Evolutionary conservation across 2,329 filamentous ascomycete genomes (phyloP).

Genomic region (Colletotrichum salicis): DNA sequence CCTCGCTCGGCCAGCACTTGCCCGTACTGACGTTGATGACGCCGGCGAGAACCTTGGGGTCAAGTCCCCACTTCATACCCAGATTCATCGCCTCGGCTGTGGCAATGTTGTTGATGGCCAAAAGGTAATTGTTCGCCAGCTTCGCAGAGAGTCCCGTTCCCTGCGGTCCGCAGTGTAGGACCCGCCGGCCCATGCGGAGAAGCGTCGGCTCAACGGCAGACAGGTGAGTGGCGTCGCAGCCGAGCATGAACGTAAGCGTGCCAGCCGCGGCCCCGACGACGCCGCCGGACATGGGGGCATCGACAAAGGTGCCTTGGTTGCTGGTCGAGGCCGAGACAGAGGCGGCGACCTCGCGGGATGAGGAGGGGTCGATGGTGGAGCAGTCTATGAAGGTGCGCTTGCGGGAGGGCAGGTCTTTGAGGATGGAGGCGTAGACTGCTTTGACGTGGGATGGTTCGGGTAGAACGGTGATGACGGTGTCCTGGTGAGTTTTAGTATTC

Average conservation of each 20-base stretch:
- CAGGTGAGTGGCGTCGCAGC: conserved; percentile 70
- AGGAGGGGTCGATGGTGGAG: conserved; percentile 93
- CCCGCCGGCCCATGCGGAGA: conserved; percentile 84
- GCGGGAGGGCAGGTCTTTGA: conserved; percentile 65
- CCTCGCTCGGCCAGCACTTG: conserved; percentile 93
- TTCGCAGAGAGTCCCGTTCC: conserved; percentile 91
- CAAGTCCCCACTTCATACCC: conserved; percentile 69
- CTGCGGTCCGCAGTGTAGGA: conserved; percentile 86
- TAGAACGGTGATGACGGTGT: conserved; percentile 87
- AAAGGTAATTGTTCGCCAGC: conserved; percentile 95
- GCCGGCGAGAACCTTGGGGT: conserved; percentile 75
- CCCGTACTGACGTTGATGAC: conserved; percentile 95
- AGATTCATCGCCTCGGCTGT: conserved; percentile 75
- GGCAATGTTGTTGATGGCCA: conserved; percentile 90
- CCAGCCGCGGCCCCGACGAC: conserved; percentile 90
- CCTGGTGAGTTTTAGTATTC: conserved; percentile 60
- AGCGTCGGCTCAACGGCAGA: conserved; percentile 75
- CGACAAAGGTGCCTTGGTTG: conserved; percentile 79
- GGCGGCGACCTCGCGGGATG: conserved; percentile 81
- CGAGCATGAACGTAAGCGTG: conserved; percentile 96
- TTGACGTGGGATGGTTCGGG: conserved; percentile 91
- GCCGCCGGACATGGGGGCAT: conserved; percentile 96
- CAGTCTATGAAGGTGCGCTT: conserved; percentile 91
- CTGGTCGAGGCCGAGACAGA: conserved; percentile 65
- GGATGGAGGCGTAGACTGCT: conserved; percentile 81